Evolutionary conservation across 2,329 filamentous ascomycete species (phyloP).

Genomic region (Trichoderma guizhouense): DNA sequence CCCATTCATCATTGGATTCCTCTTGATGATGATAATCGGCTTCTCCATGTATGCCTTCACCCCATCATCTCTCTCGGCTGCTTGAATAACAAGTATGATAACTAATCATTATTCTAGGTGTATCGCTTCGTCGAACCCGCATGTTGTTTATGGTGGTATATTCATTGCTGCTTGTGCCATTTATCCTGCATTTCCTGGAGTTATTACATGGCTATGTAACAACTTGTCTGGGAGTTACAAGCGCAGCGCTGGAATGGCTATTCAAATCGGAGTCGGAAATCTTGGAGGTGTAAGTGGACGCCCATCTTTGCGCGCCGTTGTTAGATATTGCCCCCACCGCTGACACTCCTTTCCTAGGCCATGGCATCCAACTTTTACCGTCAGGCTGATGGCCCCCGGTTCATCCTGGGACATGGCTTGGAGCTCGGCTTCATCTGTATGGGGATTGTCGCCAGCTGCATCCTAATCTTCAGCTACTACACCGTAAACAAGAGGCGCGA

Average conservation of each 20-base stretch:
- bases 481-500: conserved; percentile 58
- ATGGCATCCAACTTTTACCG: conserved; percentile 74
- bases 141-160: conserved; percentile 67
- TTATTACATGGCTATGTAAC: conserved; percentile 75
- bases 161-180: conserved; percentile 76
- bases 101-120: conserved; percentile 43
- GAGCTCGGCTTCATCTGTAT: conserved; percentile 48
- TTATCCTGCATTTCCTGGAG: conserved; percentile 75
- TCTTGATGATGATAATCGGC: conserved; percentile 53
- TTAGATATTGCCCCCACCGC: background rate
- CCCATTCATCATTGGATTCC: conserved; percentile 53
- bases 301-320: background rate
- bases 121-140: conserved; percentile 54
- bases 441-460: conserved; percentile 43
- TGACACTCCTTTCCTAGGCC: conserved; percentile 38
- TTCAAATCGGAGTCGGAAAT: conserved; percentile 62
- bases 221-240: conserved; percentile 69
- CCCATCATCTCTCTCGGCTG: background rate
- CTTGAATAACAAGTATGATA: background rate
- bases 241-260: conserved; percentile 60
- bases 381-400: conserved; percentile 45
- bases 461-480: conserved; percentile 50
- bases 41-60: conserved; percentile 46
- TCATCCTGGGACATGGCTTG: conserved; percentile 48
- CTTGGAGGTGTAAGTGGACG: conserved; percentile 44